phyloP scores from a whole-genome alignment of 2,329 filamentous ascomycete genomes.

The Xylariaceae sp. region DNA sequence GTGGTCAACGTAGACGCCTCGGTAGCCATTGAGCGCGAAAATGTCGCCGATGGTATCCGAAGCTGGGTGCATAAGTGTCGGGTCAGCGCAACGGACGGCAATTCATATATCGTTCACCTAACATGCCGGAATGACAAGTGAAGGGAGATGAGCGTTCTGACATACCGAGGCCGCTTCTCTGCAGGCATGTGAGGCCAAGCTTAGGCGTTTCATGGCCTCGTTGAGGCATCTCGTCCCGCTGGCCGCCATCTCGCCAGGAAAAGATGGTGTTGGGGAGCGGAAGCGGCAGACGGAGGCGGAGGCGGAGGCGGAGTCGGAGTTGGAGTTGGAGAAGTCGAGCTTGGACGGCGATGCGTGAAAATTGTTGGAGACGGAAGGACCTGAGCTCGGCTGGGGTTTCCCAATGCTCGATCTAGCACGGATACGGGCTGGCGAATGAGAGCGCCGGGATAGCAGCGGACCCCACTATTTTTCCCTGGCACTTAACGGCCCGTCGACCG shows the following conservation, averaged over 20 bases:
- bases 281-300: neutral
- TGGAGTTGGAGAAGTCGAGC: neutral
- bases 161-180: slow-evolving; percentile 34
- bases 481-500: neutral
- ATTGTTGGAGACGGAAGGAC: slow-evolving; percentile 21
- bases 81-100: slow-evolving; percentile 8
- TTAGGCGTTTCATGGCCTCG: slow-evolving; percentile 51
- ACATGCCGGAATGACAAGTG: neutral
- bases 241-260: slow-evolving; percentile 39
- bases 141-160: slow-evolving; percentile 3
- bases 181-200: slow-evolving; percentile 43
- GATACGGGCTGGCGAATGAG: slow-evolving; percentile 8
- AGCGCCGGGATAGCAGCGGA: neutral
- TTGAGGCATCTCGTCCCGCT: slow-evolving; percentile 48
- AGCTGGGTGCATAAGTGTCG: slow-evolving; percentile 15
- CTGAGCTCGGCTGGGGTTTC: neutral
- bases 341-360: slow-evolving; percentile 23
- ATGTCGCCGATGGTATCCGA: slow-evolving; percentile 33
- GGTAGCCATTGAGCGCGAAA: slow-evolving; percentile 55
- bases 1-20: slow-evolving; percentile 40
- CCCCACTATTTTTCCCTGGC: neutral
- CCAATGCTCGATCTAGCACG: slow-evolving; percentile 3
- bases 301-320: neutral
- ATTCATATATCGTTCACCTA: neutral
- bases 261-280: neutral